Percentiles rank a stretch among this genome's conserved stretches.
phyloP scores from a whole-genome alignment of 192 early-diverging fungal species.

The Rhizoclosmatium globosum region DNA sequence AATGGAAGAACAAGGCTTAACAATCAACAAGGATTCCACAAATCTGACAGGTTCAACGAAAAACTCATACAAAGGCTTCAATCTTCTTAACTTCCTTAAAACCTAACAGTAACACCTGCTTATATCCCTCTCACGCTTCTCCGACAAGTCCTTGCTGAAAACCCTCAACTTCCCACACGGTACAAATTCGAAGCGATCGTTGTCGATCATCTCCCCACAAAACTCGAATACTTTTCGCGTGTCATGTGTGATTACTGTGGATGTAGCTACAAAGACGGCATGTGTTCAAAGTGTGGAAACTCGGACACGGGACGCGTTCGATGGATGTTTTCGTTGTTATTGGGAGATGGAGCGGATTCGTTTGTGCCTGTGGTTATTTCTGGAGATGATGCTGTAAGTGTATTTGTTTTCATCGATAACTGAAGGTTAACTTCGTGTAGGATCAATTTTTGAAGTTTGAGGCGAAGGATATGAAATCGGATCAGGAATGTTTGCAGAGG shows the following conservation, averaged over 20 bases:
- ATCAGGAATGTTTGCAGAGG: not conserved
- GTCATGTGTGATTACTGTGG: constrained; percentile 2
- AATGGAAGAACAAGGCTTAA: not conserved
- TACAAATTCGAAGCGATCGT: not conserved
- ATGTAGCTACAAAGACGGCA: not conserved
- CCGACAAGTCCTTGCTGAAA: not conserved
- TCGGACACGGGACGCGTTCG: not conserved
- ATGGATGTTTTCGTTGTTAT: not conserved
- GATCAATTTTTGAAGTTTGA: not conserved
- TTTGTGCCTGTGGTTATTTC: not conserved
- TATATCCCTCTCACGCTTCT: not conserved
- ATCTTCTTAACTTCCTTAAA: too few species aligned
- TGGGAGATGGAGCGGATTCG: not conserved
- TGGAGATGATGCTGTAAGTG: not conserved
- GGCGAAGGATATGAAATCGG: not conserved
- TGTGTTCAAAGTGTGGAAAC: constrained; percentile 5
- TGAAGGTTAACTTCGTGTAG: not conserved
- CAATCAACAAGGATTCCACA: not conserved
- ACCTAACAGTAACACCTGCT: not conserved
- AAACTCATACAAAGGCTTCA: not conserved
- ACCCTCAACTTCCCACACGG: not conserved
- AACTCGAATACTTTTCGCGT: not conserved
- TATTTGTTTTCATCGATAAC: not conserved
- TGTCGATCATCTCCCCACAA: constrained; percentile 1
- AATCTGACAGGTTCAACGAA: not conserved